Base-by-base conservation (phyloP, 768 basidiomycete genomes). In the Leucosporidium creatinivorum region DNA sequence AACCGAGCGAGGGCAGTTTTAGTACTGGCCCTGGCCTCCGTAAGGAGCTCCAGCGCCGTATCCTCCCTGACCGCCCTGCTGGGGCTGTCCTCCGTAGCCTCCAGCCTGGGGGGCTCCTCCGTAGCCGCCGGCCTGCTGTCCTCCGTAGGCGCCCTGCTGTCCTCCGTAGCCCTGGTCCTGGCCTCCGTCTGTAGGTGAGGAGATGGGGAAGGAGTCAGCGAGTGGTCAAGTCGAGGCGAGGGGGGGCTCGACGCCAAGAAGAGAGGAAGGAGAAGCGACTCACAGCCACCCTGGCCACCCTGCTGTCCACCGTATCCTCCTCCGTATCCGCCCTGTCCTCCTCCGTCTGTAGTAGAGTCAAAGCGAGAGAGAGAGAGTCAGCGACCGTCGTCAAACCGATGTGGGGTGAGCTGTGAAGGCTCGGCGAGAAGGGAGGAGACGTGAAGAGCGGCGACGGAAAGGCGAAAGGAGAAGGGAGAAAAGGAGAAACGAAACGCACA, bases 221-320 rank as follows among this genome's bases (percentile, higher is more conserved):
- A 21, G n/a, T 25, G 61, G 36, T 23, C 47, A 19, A 28, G n/a
- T 17, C 10, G n/a, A 51, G 28, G n/a, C 30, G 21, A 12, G 47
- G 28, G 51, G 17, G 7, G 26, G 52, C n/a, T n/a, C n/a, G n/a
- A n/a, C n/a, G n/a, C n/a, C n/a, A 54, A 25, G 52, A 25, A 61
- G 21, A 33, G 26, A 15, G n/a, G 31, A n/a, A n/a, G 10, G 23
- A 52, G 59, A 58, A 2, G 71, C 69, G 65, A 68, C 76, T 48
- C 58, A 55, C 6, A 72, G 58, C 76, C 76, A 49, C 77, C 76
- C 63, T 76, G 73, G 61, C 65, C 74, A 58, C 73, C 75, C 61
- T 63, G 61, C 44, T 62, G 56, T 26, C 60, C 60, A 31, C 66
- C 66, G 65, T 57, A 33, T 33, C 33, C 33, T 33, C 33, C 33